A percentile compares a stretch with the other conserved stretches of the same genome.
Evolutionary conservation across 2,329 filamentous ascomycete genomes (phyloP).

Genomic region (Tolypocladium inflatum): DNA sequence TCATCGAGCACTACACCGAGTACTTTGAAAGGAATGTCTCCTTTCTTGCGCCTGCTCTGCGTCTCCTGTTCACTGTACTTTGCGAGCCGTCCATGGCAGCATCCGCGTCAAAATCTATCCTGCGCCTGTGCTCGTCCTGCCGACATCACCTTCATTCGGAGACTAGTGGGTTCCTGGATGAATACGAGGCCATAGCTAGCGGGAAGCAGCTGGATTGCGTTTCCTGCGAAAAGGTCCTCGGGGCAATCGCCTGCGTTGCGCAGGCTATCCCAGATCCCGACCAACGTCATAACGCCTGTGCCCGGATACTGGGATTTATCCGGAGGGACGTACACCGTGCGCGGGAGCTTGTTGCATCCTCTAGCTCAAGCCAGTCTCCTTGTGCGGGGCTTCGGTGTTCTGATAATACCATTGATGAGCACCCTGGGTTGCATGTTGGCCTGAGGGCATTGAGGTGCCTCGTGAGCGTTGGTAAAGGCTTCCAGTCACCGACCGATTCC

Average conservation of each 20-base stretch:
- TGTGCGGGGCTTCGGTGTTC: conserved; percentile 16
- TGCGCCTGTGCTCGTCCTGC: conserved; percentile 66
- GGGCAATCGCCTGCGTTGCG: conserved; percentile 65
- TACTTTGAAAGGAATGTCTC: conserved; percentile 65
- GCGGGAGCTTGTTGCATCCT: conserved; percentile 9
- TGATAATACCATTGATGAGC: conserved; percentile 26
- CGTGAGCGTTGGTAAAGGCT: conserved; percentile 58
- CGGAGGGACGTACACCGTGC: conserved; percentile 40
- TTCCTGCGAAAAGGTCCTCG: conserved; percentile 64
- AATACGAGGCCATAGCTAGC: conserved; percentile 59
- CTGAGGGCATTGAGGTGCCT: conserved; percentile 57
- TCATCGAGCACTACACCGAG: conserved; percentile 64
- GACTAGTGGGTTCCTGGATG: conserved; percentile 57
- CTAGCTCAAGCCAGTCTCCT: conserved; percentile 5
- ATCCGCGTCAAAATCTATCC: conserved; percentile 67
- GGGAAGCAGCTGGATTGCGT: conserved; percentile 46
- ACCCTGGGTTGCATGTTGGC: conserved; percentile 35
- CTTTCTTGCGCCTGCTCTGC: conserved; percentile 60
- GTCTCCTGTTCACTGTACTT: conserved; percentile 64
- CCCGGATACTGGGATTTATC: conserved; percentile 51
- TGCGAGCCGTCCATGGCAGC: conserved; percentile 51
- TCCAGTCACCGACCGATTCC: conserved; percentile 58
- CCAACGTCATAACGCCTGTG: conserved; percentile 42
- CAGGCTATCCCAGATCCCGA: conserved; percentile 57
- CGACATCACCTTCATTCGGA: conserved; percentile 59